Conservation (phyloP, 2,329 filamentous ascomycete species). For the Neofusicoccum umdonicola region DNA sequence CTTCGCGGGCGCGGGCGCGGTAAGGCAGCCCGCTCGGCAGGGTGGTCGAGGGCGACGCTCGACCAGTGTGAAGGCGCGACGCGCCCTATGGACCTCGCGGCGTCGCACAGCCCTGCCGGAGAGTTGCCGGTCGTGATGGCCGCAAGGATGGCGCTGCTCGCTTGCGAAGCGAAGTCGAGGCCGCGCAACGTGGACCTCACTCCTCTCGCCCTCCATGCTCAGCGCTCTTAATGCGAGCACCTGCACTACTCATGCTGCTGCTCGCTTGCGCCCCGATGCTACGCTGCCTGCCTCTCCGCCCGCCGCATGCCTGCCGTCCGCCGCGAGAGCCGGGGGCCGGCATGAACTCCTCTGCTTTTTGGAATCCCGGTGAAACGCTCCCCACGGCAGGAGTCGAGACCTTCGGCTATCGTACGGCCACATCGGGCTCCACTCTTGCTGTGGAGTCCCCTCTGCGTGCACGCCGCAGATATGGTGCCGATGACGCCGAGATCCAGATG, state of each 20-base stretch:
- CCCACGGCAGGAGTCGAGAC: neutral
- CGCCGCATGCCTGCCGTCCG: neutral
- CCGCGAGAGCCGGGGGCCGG: neutral
- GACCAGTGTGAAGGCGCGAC: neutral
- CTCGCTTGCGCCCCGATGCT: conserved; percentile 3
- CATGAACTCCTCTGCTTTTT: neutral
- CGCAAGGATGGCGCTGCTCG: neutral
- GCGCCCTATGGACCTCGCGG: neutral
- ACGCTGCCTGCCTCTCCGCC: neutral
- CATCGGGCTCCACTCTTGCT: neutral
- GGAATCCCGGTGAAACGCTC: neutral
- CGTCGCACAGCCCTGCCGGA: neutral
- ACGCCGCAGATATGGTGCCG: neutral
- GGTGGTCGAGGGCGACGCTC: neutral
- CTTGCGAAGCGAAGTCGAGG: neutral
- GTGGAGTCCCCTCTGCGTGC: neutral
- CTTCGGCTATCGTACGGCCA: neutral
- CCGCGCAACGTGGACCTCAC: neutral
- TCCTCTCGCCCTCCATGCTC: too few species aligned
- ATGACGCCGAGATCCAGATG: neutral
- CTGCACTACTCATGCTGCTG: neutral
- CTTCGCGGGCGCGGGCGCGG: too few species aligned
- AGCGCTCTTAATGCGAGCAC: neutral
- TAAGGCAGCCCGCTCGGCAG: neutral
- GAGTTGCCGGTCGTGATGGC: neutral